phyloP scores from a whole-genome alignment of 768 basidiomycete genomes.

The Panus rudis region DNA sequence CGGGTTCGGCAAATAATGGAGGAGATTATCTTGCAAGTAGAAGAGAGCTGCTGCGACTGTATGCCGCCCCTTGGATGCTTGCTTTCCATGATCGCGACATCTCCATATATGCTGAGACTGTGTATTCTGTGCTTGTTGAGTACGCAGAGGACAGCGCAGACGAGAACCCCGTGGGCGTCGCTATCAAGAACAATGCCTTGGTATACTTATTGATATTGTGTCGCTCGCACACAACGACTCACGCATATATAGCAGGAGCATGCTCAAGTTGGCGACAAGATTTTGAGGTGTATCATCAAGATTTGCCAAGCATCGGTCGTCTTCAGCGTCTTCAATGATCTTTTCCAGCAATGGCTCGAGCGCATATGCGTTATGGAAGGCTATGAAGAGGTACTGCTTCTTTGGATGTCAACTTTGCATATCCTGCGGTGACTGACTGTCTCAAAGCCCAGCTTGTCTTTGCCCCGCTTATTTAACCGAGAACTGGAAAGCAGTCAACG shows the following conservation, averaged over 20 bases:
- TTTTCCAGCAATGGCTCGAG: slow-evolving; percentile 57
- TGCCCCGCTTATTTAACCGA: slow-evolving; percentile 51
- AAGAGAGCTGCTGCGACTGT: slow-evolving; percentile 43
- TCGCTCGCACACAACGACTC: too few species aligned
- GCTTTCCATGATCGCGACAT: slow-evolving; percentile 61
- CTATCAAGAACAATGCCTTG: slow-evolving; percentile 14
- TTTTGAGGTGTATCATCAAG: slow-evolving; percentile 45
- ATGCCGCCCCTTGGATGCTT: slow-evolving; percentile 61
- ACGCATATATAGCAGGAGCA: too few species aligned
- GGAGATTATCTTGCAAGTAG: slow-evolving; percentile 65
- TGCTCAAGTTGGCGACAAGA: slow-evolving; percentile 13
- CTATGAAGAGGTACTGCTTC: slow-evolving; percentile 27
- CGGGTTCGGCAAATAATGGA: slow-evolving; percentile 47
- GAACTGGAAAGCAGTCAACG: slow-evolving; percentile 41
- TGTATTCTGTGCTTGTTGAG: slow-evolving; percentile 51
- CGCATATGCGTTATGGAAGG: slow-evolving; percentile 29
- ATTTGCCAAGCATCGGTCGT: slow-evolving; percentile 45
- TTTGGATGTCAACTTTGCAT: not conserved
- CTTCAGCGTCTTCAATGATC: slow-evolving; percentile 50
- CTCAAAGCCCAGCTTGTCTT: slow-evolving; percentile 41
- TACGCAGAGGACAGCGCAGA: slow-evolving; percentile 27
- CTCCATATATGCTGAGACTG: slow-evolving; percentile 39
- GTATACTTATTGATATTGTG: slow-evolving; percentile 7
- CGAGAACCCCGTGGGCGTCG: slow-evolving; percentile 4
- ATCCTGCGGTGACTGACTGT: not conserved